Conservation (phyloP, 2,329 filamentous ascomycete genomes). For the Talaromyces verruculosus region DNA sequence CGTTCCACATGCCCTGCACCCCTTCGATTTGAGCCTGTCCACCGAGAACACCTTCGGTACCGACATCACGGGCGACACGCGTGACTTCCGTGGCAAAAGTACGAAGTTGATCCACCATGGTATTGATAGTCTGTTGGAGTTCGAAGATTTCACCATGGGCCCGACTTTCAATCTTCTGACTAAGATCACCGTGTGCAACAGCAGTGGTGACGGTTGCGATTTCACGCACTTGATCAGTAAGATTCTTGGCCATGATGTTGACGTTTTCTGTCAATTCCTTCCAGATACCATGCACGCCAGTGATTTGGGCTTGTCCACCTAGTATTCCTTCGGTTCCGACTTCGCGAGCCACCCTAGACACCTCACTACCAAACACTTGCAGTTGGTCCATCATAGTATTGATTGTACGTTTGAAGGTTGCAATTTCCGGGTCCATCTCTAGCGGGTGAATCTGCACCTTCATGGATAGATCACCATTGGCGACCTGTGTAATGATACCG, state of each 20-base stretch:
- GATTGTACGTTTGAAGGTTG: conserved; percentile 90
- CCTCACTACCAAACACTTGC: conserved; percentile 87
- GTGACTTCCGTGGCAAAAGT: conserved; percentile 80
- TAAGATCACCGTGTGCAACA: conserved; percentile 73
- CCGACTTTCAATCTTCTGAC: conserved; percentile 73
- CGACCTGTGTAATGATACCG: conserved; percentile 94
- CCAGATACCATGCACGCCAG: conserved; percentile 89
- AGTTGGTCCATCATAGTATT: conserved; percentile 97
- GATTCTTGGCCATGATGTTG: conserved; percentile 74
- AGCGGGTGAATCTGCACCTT: conserved; percentile 88
- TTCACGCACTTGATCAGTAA: conserved; percentile 75
- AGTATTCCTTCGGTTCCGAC: conserved; percentile 89
- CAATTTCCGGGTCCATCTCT: conserved; percentile 94
- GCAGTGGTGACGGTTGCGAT: conserved; percentile 78
- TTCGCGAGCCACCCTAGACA: conserved; percentile 84
- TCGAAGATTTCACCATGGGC: conserved; percentile 74
- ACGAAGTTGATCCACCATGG: conserved; percentile 78
- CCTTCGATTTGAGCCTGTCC: conserved; percentile 77
- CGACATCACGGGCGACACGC: conserved; percentile 74
- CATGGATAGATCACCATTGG: conserved; percentile 86
- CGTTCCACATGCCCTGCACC: conserved; percentile 81
- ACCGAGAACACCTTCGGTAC: conserved; percentile 74
- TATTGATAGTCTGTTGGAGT: conserved; percentile 78
- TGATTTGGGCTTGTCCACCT: conserved; percentile 83
- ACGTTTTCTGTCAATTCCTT: conserved; percentile 86